phyloP scores from a whole-genome alignment of 2,329 filamentous ascomycete species.

The Neopestalotiopsis sp. region DNA sequence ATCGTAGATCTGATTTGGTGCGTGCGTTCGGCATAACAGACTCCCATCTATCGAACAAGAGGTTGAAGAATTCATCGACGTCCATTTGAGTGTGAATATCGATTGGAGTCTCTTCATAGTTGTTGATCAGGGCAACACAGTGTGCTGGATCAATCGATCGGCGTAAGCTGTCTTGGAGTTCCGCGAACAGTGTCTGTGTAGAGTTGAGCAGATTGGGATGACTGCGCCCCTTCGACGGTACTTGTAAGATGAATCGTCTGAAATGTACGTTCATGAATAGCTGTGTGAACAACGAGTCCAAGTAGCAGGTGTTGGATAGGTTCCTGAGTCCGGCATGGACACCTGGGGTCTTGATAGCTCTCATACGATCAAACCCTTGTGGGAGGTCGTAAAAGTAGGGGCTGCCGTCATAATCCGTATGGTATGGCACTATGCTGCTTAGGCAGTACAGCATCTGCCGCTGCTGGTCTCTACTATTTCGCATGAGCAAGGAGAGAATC shows the following conservation, averaged over 20 bases:
- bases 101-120: conserved; percentile 81
- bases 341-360: conserved; percentile 73
- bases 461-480: conserved; percentile 55
- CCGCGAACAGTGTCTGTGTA: conserved; percentile 81
- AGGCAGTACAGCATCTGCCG: conserved; percentile 56
- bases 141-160: conserved; percentile 75
- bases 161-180: conserved; percentile 82
- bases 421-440: conserved; percentile 55
- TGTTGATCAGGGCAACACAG: conserved; percentile 78
- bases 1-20: conserved; percentile 75
- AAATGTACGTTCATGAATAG: conserved; percentile 95
- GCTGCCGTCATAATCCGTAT: conserved; percentile 45
- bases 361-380: conserved; percentile 67
- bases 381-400: conserved; percentile 67
- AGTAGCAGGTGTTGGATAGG: conserved; percentile 93
- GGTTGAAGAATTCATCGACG: conserved; percentile 95
- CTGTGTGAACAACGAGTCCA: conserved; percentile 93
- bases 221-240: conserved; percentile 59
- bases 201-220: conserved; percentile 72
- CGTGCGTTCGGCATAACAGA: conserved; percentile 71
- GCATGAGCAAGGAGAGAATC: conserved; percentile 62
- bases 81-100: conserved; percentile 95
- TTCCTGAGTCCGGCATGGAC: conserved; percentile 92
- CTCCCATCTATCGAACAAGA: conserved; percentile 91
- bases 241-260: conserved; percentile 78